Percentiles rank a stretch among this genome's conserved stretches.
Evolutionary conservation across 148 eudicot species (phyloP).

Genomic region (Rhododendron griersonianum): DNA sequence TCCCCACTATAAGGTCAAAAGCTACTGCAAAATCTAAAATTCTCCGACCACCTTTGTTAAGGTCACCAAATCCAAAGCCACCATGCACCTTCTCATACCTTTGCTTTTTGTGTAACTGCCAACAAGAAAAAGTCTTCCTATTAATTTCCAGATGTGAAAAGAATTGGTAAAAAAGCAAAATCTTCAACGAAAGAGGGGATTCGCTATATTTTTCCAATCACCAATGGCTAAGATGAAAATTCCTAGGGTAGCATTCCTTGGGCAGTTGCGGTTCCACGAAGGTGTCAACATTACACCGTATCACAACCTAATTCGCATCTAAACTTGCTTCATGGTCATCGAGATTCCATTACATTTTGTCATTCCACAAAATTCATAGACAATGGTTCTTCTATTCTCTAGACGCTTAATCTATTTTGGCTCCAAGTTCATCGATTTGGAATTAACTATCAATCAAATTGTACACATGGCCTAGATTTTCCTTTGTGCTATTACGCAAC

Average conservation of each 20-base stretch:
- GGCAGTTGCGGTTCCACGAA: not conserved
- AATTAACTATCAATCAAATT: not conserved
- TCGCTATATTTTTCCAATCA: not conserved
- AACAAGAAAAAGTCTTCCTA: not conserved
- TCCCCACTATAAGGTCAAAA: no score
- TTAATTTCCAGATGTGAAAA: not conserved
- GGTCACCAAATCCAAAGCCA: no score
- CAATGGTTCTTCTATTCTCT: not conserved
- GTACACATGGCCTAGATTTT: not conserved
- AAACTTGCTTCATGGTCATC: not conserved
- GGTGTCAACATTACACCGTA: not conserved
- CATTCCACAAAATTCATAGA: not conserved
- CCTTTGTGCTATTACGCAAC: not conserved
- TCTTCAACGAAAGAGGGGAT: not conserved
- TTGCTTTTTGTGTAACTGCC: not conserved
- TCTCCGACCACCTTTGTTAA: no score
- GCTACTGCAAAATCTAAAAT: no score
- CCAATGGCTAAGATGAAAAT: not conserved
- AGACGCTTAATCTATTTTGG: not conserved
- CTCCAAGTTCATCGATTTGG: not conserved
- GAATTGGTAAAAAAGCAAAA: not conserved
- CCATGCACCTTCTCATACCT: no score
- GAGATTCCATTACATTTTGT: not conserved
- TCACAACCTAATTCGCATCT: not conserved
- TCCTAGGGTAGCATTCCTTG: not conserved